These are phyloP conservation scores for Eucalyptus polybractea DNA, from an alignment of 345 rosid genomes.

Conservation along the genomic window DNA sequence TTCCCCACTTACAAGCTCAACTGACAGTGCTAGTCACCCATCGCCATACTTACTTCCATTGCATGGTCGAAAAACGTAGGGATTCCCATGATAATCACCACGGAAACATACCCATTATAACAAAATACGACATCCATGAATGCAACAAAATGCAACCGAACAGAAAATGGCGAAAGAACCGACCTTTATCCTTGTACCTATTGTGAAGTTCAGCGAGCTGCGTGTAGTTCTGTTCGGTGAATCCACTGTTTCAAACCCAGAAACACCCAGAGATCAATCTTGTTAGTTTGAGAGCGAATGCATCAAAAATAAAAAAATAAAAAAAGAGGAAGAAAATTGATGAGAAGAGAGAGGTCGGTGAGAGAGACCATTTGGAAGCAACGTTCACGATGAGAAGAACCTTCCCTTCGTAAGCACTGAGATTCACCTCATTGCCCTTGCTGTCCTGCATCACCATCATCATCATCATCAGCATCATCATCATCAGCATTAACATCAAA, in stretches of 20 bases:
- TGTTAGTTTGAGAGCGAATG: background rate
- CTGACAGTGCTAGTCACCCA: background rate
- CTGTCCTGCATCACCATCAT: conserved; percentile 31
- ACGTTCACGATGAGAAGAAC: conserved; percentile 80
- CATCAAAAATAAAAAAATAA: too few species aligned
- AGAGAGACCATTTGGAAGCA: conserved; percentile 81
- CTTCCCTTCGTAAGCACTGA: conserved; percentile 66
- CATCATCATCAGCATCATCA: background rate
- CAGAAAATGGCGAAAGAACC: background rate
- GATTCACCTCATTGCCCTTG: conserved; percentile 61
- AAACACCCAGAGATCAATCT: background rate
- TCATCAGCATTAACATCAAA: background rate
- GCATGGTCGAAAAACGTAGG: background rate
- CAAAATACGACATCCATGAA: background rate
- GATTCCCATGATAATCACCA: background rate
- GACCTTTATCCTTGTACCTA: conserved; percentile 66
- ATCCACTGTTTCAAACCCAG: conserved; percentile 39
- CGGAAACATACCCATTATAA: background rate
- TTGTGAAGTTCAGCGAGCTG: conserved; percentile 64
- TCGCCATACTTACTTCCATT: background rate
- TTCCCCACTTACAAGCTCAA: background rate
- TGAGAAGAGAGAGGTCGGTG: background rate
- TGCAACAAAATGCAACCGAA: background rate
- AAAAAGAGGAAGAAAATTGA: background rate
- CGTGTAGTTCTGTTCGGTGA: conserved; percentile 68